Conservation (phyloP, 1,284 basidiomycete genomes). For the Melanopsichium pennsylvanicum region DNA sequence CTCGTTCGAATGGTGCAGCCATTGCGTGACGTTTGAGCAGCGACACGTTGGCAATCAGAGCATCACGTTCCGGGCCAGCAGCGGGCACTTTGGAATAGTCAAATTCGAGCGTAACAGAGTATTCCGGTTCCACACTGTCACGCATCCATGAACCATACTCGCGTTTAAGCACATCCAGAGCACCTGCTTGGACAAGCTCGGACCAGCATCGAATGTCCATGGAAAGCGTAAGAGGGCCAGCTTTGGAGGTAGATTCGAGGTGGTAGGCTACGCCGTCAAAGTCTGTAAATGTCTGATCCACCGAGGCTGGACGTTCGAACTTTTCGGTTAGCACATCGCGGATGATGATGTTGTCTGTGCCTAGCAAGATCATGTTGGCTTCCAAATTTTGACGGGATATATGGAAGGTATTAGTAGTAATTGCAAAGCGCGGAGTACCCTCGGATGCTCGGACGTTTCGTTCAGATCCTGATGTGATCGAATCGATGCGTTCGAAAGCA, state of each 20-base stretch:
- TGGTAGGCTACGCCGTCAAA: slow-evolving; percentile 97
- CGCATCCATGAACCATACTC: slow-evolving; percentile 82
- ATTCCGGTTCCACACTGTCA: slow-evolving; percentile 76
- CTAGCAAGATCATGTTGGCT: slow-evolving; percentile 63
- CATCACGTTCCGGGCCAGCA: slow-evolving; percentile 70
- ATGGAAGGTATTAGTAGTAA: no score
- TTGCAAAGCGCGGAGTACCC: no score
- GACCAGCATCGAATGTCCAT: slow-evolving; percentile 97
- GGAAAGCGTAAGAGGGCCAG: slow-evolving; percentile 78
- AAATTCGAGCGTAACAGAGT: slow-evolving; percentile 85
- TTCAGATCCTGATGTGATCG: no score
- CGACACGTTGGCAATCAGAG: slow-evolving; percentile 82
- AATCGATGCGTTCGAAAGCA: no score
- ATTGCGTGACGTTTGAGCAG: slow-evolving; percentile 92
- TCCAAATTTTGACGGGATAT: no score
- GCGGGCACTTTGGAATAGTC: slow-evolving; percentile 85
- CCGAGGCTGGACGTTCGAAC: slow-evolving; percentile 80
- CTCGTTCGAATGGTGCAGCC: slow-evolving; percentile 91
- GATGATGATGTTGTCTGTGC: slow-evolving; percentile 76
- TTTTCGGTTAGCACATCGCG: slow-evolving; percentile 90
- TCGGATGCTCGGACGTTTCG: no score
- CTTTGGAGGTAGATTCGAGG: slow-evolving; percentile 77
- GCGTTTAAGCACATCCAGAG: slow-evolving; percentile 78
- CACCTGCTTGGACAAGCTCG: slow-evolving; percentile 88
- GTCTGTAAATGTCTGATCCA: slow-evolving; percentile 96